Conservation (phyloP, 2,329 filamentous ascomycete genomes). For the Colletotrichum cereale region DNA sequence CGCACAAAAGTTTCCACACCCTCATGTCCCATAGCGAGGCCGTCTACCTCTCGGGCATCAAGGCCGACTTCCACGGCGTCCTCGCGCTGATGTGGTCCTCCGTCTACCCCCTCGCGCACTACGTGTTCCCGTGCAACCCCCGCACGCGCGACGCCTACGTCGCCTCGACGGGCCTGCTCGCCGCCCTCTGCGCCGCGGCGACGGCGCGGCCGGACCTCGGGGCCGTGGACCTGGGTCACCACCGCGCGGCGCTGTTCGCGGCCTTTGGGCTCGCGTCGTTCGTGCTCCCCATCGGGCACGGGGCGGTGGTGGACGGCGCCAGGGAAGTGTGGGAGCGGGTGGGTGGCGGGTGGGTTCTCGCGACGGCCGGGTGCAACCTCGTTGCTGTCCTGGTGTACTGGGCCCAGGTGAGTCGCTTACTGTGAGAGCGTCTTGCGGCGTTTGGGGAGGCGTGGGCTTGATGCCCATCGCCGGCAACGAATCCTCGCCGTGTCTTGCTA, state of each 20-base stretch:
- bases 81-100: conserved; percentile 72
- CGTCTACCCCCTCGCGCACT: conserved; percentile 70
- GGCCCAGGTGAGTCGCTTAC: conserved; percentile 20
- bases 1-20: conserved; percentile 62
- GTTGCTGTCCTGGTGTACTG: conserved; percentile 32
- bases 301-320: conserved; percentile 1
- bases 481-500: neutral
- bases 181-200: conserved; percentile 50
- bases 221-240: conserved; percentile 36
- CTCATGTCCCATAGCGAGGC: conserved; percentile 66
- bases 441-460: no score
- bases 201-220: conserved; percentile 28
- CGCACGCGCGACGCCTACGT: conserved; percentile 52
- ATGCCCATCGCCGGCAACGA: neutral
- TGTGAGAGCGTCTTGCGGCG: neutral
- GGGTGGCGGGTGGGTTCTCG: conserved; percentile 24
- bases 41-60: conserved; percentile 64
- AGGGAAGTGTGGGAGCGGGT: conserved; percentile 19
- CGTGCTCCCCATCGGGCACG: conserved; percentile 33
- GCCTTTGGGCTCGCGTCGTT: conserved; percentile 30
- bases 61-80: conserved; percentile 72
- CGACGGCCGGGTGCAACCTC: conserved; percentile 32
- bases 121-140: conserved; percentile 58
- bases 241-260: conserved; percentile 33
- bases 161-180: conserved; percentile 50